These are phyloP conservation scores for Mimosa bimucronata DNA, from an alignment of 306 rosid genomes.

Conservation along the genomic window DNA sequence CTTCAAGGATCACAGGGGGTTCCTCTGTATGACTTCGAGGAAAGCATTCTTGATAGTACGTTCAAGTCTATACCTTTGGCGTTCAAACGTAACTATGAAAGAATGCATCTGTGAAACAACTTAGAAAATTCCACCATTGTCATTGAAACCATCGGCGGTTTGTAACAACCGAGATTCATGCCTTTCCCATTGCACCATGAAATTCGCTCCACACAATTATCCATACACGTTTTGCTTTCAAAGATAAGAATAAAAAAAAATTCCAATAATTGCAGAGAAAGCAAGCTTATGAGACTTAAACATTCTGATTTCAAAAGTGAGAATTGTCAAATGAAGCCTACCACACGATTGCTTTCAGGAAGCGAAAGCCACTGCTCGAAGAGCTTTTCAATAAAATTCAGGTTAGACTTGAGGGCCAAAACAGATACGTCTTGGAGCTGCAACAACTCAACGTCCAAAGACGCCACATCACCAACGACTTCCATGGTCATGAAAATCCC, in stretches of 20 bases:
- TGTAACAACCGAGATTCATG: conserved; percentile 10
- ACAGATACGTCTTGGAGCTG: conserved; percentile 87
- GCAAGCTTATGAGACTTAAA: conserved; percentile 16
- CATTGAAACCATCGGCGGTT: conserved; percentile 19
- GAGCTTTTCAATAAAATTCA: conserved; percentile 67
- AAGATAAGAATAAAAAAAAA: not conserved
- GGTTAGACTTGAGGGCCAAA: conserved; percentile 79
- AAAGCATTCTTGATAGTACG: not conserved
- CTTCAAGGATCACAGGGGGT: conserved; percentile 7
- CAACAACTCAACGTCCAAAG: conserved; percentile 85
- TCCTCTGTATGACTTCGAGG: not conserved
- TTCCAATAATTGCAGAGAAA: conserved; percentile 6
- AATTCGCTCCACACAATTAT: conserved; percentile 18
- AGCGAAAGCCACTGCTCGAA: conserved; percentile 97
- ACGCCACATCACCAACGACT: conserved; percentile 75
- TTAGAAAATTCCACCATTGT: not conserved
- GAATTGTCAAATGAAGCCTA: conserved; percentile 39
- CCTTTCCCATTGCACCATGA: no score
- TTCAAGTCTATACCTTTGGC: not conserved
- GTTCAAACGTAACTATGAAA: conserved; percentile 12
- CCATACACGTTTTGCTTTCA: not conserved
- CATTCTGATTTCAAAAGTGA: conserved; percentile 22
- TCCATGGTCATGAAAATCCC: conserved; percentile 72
- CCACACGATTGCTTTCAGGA: conserved; percentile 83
- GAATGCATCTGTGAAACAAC: conserved; percentile 27